Conservation (phyloP, 2,329 filamentous ascomycete genomes). For the Cryphonectria japonica region DNA sequence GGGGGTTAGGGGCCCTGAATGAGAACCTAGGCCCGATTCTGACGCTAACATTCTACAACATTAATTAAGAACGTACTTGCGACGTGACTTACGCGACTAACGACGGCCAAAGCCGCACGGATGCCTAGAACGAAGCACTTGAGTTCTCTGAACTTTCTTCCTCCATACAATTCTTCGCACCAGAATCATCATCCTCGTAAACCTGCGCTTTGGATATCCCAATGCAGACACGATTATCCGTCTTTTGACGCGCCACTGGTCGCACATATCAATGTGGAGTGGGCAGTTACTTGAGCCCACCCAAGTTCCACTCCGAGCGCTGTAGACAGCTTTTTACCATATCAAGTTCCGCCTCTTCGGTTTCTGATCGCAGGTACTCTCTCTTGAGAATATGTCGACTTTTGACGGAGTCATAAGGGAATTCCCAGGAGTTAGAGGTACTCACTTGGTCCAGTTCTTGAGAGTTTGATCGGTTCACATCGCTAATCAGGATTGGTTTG, state of each 20-base stretch:
- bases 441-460: background rate
- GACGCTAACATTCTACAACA: background rate
- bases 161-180: background rate
- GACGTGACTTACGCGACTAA: background rate
- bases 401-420: constrained; percentile 74
- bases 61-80: background rate
- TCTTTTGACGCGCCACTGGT: background rate
- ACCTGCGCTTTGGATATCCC: background rate
- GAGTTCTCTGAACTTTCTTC: background rate
- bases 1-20: background rate
- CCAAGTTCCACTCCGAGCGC: background rate
- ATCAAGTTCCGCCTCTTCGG: no score
- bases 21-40: background rate
- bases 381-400: constrained; percentile 66
- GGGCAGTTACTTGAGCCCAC: background rate
- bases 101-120: background rate
- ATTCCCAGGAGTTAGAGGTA: constrained; percentile 77
- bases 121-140: background rate
- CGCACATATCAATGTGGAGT: background rate
- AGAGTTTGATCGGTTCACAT: background rate
- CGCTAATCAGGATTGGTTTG: constrained; percentile 4
- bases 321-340: background rate
- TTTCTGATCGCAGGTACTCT: background rate
- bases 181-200: background rate
- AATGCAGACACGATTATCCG: background rate